phyloP scores from a whole-genome alignment of 2,329 filamentous ascomycete species.

The Exophiala aquamarina region DNA sequence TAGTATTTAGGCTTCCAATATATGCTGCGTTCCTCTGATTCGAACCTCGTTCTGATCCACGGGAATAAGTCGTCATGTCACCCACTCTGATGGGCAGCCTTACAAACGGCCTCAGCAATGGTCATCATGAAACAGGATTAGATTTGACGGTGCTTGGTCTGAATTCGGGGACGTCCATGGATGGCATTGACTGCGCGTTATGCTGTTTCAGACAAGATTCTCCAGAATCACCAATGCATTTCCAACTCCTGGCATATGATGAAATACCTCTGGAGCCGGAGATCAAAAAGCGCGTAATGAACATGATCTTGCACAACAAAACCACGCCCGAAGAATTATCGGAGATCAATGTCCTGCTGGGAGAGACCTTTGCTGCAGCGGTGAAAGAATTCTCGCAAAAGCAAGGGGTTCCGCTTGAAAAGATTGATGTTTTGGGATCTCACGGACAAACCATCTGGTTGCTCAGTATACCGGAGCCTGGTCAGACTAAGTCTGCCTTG shows the following conservation, averaged over 20 bases:
- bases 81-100: constrained; percentile 6
- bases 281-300: constrained; percentile 59
- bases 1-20: constrained; percentile 5
- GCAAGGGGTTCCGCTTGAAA: constrained; percentile 42
- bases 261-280: constrained; percentile 54
- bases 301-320: constrained; percentile 56
- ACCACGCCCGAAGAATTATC: constrained; percentile 56
- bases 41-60: constrained; percentile 2
- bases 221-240: constrained; percentile 54
- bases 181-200: constrained; percentile 59
- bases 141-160: constrained; percentile 57
- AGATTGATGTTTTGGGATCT: constrained; percentile 57
- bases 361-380: constrained; percentile 56
- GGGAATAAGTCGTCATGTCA: constrained; percentile 9
- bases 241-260: constrained; percentile 58
- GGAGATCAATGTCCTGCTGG: constrained; percentile 58
- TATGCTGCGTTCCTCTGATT: constrained; percentile 4
- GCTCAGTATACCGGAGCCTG: constrained; percentile 52
- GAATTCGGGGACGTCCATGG: constrained; percentile 57
- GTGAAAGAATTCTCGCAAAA: constrained; percentile 51
- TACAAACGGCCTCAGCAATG: constrained; percentile 15
- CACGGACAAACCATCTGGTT: constrained; percentile 63
- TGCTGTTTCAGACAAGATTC: constrained; percentile 57
- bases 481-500: constrained; percentile 49
- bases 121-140: constrained; percentile 34